A percentile compares a stretch with the other conserved stretches of the same genome.
These are phyloP conservation scores for Chara braunii DNA, from an alignment of 139 green algal genomes.

Conservation along the genomic window DNA sequence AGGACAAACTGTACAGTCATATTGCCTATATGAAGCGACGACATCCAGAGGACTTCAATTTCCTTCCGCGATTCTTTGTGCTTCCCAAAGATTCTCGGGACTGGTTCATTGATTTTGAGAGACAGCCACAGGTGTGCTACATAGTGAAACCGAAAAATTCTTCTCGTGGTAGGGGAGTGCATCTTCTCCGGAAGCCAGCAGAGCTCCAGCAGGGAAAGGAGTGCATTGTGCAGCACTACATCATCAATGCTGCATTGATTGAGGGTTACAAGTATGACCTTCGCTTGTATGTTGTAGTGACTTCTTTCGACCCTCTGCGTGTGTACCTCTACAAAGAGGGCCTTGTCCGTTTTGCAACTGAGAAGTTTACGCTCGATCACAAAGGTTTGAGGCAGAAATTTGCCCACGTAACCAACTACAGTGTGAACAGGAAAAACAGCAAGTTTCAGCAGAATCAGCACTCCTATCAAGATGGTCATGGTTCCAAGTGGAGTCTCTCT, in stretches of 20 bases:
- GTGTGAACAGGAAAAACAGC: slow-evolving; percentile 50
- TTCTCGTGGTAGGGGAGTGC: not conserved
- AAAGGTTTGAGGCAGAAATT: slow-evolving; percentile 48
- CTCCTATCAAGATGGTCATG: too few relatives aligned
- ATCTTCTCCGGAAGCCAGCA: not conserved
- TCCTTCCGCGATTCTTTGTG: too few relatives aligned
- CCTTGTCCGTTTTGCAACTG: slow-evolving; percentile 60
- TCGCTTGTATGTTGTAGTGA: slow-evolving; percentile 60
- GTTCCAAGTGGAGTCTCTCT: slow-evolving; percentile 48
- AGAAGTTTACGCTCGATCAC: slow-evolving; percentile 51
- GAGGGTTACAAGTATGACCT: slow-evolving; percentile 53
- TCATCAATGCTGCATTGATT: slow-evolving; percentile 54
- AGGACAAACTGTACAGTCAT: too few relatives aligned
- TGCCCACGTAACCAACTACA: slow-evolving; percentile 71
- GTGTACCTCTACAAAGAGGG: slow-evolving; percentile 58
- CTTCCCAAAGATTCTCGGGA: too few relatives aligned
- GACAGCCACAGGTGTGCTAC: too few relatives aligned
- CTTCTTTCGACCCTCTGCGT: slow-evolving; percentile 60
- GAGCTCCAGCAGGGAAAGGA: slow-evolving; percentile 44
- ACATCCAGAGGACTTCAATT: too few relatives aligned
- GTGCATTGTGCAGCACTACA: slow-evolving; percentile 64
- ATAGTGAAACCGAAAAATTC: too few relatives aligned
- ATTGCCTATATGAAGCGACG: too few relatives aligned
- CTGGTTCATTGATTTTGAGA: too few relatives aligned
- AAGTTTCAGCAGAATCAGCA: slow-evolving; percentile 17